Percentiles rank a stretch among this genome's conserved stretches.
These are phyloP conservation scores for Rhynchospora breviuscula DNA, from an alignment of 176 grass and related monocot species.

Conservation along the genomic window DNA sequence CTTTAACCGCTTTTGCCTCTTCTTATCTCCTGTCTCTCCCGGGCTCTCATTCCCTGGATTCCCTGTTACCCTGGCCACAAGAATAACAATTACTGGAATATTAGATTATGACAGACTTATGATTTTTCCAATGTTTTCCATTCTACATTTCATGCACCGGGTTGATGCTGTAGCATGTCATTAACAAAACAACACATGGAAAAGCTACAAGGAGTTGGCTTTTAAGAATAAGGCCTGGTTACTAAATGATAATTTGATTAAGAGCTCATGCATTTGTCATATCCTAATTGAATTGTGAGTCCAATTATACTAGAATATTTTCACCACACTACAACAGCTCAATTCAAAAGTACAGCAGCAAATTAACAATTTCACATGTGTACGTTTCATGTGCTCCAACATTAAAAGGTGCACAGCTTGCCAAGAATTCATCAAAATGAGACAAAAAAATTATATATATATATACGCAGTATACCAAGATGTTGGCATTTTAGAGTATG, in stretches of 20 bases:
- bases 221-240: not conserved
- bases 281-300: not conserved
- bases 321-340: not conserved
- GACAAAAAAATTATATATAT: not conserved
- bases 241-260: not conserved
- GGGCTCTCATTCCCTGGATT: constrained; percentile 49
- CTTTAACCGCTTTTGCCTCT: constrained; percentile 52
- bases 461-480: not conserved
- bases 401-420: not conserved
- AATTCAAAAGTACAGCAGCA: not conserved
- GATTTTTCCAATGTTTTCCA: not conserved
- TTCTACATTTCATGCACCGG: not conserved
- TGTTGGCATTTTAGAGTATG: not conserved
- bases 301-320: not conserved
- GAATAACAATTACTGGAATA: not conserved
- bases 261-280: not conserved
- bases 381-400: not conserved
- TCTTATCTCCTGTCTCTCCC: constrained; percentile 35
- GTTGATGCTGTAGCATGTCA: not conserved
- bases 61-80: constrained; percentile 1
- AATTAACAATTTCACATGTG: not conserved
- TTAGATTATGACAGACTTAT: not conserved
- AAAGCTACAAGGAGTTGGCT: not conserved
- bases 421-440: not conserved
- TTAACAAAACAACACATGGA: not conserved